Conservation (phyloP, 805 yeast genomes). For the Cyberlindnera maclurae region DNA sequence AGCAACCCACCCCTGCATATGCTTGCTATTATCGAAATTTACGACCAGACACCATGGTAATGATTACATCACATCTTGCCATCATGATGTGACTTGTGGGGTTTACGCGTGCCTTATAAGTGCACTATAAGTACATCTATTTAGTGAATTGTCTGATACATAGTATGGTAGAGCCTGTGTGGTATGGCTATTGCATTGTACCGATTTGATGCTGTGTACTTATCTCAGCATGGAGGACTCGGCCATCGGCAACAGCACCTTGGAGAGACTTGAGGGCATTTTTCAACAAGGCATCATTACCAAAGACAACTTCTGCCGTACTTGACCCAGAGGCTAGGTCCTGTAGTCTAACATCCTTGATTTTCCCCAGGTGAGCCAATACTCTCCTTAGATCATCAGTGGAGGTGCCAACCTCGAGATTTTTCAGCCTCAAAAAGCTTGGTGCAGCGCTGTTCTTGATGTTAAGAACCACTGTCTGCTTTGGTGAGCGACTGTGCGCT, state of each 20-base stretch:
- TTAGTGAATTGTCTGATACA: too few relatives aligned
- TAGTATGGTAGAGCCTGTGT: too few relatives aligned
- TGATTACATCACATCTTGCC: too few relatives aligned
- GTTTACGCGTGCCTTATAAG: too few relatives aligned
- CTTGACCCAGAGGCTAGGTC: slow-evolving; percentile 34
- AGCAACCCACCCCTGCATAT: background rate
- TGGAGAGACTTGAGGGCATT: slow-evolving; percentile 29
- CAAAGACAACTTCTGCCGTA: slow-evolving; percentile 30
- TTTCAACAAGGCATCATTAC: slow-evolving; percentile 24
- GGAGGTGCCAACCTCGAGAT: slow-evolving; percentile 26
- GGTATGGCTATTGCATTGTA: background rate
- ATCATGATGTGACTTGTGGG: too few relatives aligned
- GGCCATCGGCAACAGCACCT: slow-evolving; percentile 42
- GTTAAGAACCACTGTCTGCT: slow-evolving; percentile 2
- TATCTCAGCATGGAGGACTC: slow-evolving; percentile 30
- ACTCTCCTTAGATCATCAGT: slow-evolving; percentile 27
- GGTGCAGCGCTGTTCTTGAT: slow-evolving; percentile 21
- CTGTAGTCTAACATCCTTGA: slow-evolving; percentile 20
- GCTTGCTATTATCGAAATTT: too few relatives aligned
- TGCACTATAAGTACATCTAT: too few relatives aligned
- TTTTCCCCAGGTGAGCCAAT: slow-evolving; percentile 19
- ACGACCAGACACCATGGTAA: too few relatives aligned
- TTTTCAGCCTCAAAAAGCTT: slow-evolving; percentile 24
- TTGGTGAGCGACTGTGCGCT: background rate
- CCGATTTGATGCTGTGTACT: slow-evolving; percentile 14